Evolutionary conservation across 2,329 filamentous ascomycete species (phyloP).

Genomic region (Pseudogymnoascus sp.): DNA sequence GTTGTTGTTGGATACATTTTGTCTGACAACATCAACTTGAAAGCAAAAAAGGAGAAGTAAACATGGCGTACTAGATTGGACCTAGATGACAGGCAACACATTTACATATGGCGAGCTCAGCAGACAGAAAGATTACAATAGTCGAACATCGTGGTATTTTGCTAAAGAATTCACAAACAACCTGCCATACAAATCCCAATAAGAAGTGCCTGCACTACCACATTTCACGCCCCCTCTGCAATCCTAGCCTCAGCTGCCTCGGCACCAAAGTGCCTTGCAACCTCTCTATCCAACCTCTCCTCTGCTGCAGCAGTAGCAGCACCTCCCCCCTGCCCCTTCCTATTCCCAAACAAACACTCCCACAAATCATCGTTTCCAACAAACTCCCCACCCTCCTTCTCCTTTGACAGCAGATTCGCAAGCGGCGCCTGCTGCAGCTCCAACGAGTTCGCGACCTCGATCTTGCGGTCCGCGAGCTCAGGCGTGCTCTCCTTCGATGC

Average conservation of each 20-base stretch:
- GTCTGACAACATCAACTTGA: background rate
- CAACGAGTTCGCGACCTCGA: conserved; percentile 78
- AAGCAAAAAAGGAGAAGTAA: background rate
- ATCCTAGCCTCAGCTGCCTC: conserved; percentile 44
- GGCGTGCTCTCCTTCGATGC: conserved; percentile 35
- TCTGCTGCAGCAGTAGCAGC: conserved; percentile 2
- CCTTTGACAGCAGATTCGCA: conserved; percentile 60
- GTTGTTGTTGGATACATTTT: background rate
- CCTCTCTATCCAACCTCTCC: conserved; percentile 18
- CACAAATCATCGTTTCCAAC: conserved; percentile 74
- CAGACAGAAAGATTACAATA: background rate
- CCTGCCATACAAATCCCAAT: background rate
- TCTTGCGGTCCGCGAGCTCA: conserved; percentile 43
- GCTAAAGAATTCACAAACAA: background rate
- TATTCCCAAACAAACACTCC: conserved; percentile 74
- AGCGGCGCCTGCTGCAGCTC: conserved; percentile 70
- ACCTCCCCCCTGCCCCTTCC: background rate
- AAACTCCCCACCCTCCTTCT: conserved; percentile 66
- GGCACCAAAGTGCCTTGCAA: conserved; percentile 35
- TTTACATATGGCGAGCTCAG: background rate
- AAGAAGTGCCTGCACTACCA: background rate
- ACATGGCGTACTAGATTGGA: background rate
- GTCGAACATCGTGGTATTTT: background rate
- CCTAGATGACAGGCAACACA: background rate
- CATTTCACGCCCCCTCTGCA: background rate